Base-by-base conservation (phyloP, 2,329 filamentous ascomycete genomes). In the Aschersonia sp. region DNA sequence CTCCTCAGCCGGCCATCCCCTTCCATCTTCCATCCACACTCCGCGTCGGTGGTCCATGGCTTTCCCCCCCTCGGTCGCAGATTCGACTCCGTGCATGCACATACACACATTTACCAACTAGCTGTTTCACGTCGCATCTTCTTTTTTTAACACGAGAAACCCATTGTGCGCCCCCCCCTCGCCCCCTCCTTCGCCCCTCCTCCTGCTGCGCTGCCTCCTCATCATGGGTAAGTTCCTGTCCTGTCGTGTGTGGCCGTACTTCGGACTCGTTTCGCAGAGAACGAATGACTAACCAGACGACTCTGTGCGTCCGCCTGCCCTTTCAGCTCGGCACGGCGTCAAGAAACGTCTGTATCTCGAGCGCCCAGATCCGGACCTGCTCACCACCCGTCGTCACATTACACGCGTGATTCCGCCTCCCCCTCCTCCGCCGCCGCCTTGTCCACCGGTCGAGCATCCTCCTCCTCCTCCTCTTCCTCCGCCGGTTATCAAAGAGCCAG, bases 321-420 rank as follows among this genome's bases (percentile, higher is more conserved):
- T 44, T 5, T 5, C 7, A 51, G 49, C 42, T 12, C 47, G 47
- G 7, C 39, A 49, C 43, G 54, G 56, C 49, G 58, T 56, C 53
- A 70, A 69, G 58, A 69, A 67, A 58, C 64, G 63, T 49, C 59
- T 70, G 54, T 70, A 70, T 50, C 62, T 70, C 41, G 57, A 62
- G 41, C 64, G 64, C 41, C 65, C 67, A 6, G 62, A 61, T 45
- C 62, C 62, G 42, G 67, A 68, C 53, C 58, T 64, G 48, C 55
- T 61, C 51, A 57, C 59, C 43, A 56, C 64, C 47, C 62, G 60
- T 41, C 60, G 56, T 41, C 61, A 59, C 50, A 54, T 66, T 56
- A 69, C 66, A 6, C 63, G 61, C 42, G 57, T 66, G 52, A 59
- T 68, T 43, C 66, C 66, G 11, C 59, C 61, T 0, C 49, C 59